These are phyloP conservation scores for Lupinus albus DNA, from an alignment of 306 rosid genomes.

Conservation along the genomic window DNA sequence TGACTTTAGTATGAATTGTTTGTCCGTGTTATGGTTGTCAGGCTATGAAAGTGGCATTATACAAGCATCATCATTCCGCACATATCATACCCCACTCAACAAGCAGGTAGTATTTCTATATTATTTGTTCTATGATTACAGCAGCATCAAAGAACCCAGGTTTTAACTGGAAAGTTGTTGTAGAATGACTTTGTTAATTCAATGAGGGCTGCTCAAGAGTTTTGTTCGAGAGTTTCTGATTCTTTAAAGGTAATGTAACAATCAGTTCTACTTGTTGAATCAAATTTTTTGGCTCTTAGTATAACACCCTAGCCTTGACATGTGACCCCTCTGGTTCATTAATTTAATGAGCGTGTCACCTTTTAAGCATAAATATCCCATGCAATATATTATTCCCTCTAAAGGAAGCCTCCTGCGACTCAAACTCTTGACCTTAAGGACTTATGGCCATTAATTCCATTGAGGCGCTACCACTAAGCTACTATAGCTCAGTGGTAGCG, in stretches of 20 bases:
- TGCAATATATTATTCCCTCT: too few relatives aligned
- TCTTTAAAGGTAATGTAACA: slow-evolving; percentile 71
- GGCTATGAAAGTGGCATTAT: slow-evolving; percentile 77
- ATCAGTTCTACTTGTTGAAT: slow-evolving; percentile 24
- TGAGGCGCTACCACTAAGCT: too few relatives aligned
- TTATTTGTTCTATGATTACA: slow-evolving; percentile 29
- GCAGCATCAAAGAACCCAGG: slow-evolving; percentile 30
- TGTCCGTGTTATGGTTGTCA: slow-evolving; percentile 42
- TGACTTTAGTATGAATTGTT: slow-evolving; percentile 30
- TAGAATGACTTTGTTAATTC: slow-evolving; percentile 86
- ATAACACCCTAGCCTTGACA: too few relatives aligned
- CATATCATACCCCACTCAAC: slow-evolving; percentile 94
- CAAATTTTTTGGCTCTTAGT: slow-evolving; percentile 9
- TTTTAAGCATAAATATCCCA: too few relatives aligned
- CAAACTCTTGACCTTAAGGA: too few relatives aligned
- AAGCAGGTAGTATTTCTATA: slow-evolving; percentile 72
- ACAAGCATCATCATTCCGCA: slow-evolving; percentile 92
- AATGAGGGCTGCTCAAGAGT: slow-evolving; percentile 93
- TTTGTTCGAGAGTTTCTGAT: slow-evolving; percentile 84
- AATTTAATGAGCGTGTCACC: too few relatives aligned
- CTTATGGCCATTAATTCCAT: too few relatives aligned
- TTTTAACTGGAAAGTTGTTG: slow-evolving; percentile 40
- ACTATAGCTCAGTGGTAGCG: too few relatives aligned
- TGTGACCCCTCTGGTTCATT: too few relatives aligned
- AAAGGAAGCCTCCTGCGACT: too few relatives aligned